Conservation (phyloP, 768 basidiomycete species). For the Mycena chlorophos region DNA sequence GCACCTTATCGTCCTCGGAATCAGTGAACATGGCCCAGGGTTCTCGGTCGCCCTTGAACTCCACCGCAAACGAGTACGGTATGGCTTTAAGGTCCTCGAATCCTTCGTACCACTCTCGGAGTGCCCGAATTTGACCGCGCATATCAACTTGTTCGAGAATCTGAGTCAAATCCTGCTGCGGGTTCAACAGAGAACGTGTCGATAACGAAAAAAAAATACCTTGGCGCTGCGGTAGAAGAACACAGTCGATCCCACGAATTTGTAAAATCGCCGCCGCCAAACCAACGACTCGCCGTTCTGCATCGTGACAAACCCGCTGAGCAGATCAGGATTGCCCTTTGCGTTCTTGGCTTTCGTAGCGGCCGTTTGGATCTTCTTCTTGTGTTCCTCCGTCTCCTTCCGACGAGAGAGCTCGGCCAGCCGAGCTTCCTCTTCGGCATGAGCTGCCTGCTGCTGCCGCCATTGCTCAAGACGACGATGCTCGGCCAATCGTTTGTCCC, state of each 20-base stretch:
- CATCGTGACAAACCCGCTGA: conserved; percentile 62
- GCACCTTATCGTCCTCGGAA: conserved; percentile 62
- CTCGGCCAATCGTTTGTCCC: conserved; percentile 51
- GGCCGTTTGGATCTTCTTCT: conserved; percentile 46
- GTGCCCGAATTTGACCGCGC: conserved; percentile 43
- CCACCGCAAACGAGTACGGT: conserved; percentile 64
- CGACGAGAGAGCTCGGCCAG: conserved; percentile 44
- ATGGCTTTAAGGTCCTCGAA: conserved; percentile 68
- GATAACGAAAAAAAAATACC: conserved; percentile 33
- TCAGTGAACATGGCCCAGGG: conserved; percentile 64
- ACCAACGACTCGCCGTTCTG: conserved; percentile 53
- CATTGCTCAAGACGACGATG: conserved; percentile 53
- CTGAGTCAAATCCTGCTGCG: conserved; percentile 38
- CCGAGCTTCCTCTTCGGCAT: conserved; percentile 45
- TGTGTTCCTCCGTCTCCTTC: conserved; percentile 44
- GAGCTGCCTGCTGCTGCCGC: conserved; percentile 49
- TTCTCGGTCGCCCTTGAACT: conserved; percentile 50
- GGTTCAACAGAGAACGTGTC: background rate
- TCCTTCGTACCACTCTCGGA: conserved; percentile 67
- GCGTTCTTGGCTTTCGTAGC: conserved; percentile 44
- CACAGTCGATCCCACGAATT: conserved; percentile 47
- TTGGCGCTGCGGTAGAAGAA: conserved; percentile 54
- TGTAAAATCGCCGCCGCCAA: conserved; percentile 69
- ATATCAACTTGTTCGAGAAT: conserved; percentile 47
- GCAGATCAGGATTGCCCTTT: conserved; percentile 33